Percentiles rank a stretch among this genome's conserved stretches.
phyloP scores from a whole-genome alignment of 768 basidiomycete genomes.

The Calocybe indica region DNA sequence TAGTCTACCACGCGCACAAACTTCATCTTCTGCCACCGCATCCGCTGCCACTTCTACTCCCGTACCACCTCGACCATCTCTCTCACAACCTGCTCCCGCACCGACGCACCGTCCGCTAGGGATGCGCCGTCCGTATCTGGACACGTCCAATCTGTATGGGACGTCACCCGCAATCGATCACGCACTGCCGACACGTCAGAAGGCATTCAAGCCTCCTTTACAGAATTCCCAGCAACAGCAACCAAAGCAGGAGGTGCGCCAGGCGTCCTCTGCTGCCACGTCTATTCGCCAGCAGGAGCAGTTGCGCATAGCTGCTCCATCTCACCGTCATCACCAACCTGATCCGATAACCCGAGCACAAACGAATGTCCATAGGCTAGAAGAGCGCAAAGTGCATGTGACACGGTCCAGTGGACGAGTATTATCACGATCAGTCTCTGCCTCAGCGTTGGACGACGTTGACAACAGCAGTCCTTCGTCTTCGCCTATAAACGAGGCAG shows the following conservation, averaged over 20 bases:
- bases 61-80: background rate
- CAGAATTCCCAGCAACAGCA: constrained; percentile 15
- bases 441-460: no score
- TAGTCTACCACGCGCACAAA: background rate
- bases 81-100: constrained; percentile 2
- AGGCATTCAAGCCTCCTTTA: constrained; percentile 32
- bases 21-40: background rate
- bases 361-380: background rate
- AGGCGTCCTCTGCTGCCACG: no score
- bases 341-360: background rate
- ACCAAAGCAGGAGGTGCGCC: background rate
- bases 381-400: background rate
- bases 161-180: background rate
- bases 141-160: constrained; percentile 4
- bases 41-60: constrained; percentile 5
- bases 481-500: constrained; percentile 1
- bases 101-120: constrained; percentile 16
- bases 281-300: background rate
- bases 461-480: background rate
- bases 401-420: no score
- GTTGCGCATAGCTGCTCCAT: background rate
- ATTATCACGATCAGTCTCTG: no score
- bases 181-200: constrained; percentile 23
- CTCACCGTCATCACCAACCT: background rate
- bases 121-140: constrained; percentile 30